phyloP scores from a whole-genome alignment of 1,284 basidiomycete genomes.

The Ustilago xerochloae region DNA sequence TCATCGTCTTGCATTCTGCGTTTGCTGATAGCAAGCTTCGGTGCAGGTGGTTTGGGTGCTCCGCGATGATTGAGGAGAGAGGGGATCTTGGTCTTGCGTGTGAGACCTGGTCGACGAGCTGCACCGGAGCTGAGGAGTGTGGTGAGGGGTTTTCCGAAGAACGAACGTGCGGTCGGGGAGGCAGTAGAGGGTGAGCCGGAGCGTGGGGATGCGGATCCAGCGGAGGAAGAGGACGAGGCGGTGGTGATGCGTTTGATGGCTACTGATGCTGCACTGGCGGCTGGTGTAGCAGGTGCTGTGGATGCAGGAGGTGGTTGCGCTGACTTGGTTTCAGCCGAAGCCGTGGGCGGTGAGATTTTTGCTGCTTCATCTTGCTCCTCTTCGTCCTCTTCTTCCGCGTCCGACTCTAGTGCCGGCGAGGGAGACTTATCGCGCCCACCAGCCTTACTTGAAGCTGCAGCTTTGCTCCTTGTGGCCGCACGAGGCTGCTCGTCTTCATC shows the following conservation, averaged over 20 bases:
- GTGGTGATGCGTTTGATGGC: conserved; percentile 28
- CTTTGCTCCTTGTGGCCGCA: background rate
- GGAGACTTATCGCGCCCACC: background rate
- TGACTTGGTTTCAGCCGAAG: background rate
- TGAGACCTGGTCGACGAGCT: conserved; percentile 36
- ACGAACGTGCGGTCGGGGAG: conserved; percentile 20
- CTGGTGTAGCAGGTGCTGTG: background rate
- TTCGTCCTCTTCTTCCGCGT: conserved; percentile 1
- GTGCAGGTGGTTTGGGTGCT: conserved; percentile 24
- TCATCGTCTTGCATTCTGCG: conserved; percentile 45
- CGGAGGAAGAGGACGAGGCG: no score
- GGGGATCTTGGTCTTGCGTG: conserved; percentile 47
- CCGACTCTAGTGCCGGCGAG: background rate
- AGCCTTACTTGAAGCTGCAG: background rate
- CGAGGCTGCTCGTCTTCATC: conserved; percentile 4
- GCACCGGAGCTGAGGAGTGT: conserved; percentile 18
- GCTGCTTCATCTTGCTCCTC: conserved; percentile 3
- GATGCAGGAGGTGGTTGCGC: background rate
- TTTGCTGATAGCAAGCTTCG: conserved; percentile 21
- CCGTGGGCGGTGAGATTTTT: background rate
- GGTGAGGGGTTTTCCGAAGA: conserved; percentile 47
- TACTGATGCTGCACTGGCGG: conserved; percentile 11
- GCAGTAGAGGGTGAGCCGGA: background rate
- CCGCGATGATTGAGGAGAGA: conserved; percentile 41
- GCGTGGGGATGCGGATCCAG: background rate